These are phyloP conservation scores for Auricularia sp. DNA, from an alignment of 768 basidiomycete genomes.

Conservation along the genomic window DNA sequence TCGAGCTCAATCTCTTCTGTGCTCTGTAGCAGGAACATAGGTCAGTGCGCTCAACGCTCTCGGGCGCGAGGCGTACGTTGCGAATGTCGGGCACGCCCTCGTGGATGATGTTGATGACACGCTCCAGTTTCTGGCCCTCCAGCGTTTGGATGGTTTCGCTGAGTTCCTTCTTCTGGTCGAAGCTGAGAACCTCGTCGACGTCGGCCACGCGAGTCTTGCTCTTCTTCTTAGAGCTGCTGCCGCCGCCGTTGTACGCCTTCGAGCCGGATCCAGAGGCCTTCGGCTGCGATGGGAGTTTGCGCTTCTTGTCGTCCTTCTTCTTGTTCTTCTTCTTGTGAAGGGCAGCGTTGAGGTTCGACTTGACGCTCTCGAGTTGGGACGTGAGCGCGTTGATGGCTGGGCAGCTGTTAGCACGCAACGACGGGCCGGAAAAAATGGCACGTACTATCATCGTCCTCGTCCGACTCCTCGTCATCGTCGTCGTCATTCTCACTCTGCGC, in stretches of 20 bases:
- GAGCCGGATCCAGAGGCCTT: constrained; percentile 46
- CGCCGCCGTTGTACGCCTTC: constrained; percentile 28
- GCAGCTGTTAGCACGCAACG: constrained; percentile 23
- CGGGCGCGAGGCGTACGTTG: constrained; percentile 52
- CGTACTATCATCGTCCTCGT: constrained; percentile 51
- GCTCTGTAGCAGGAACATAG: constrained; percentile 42
- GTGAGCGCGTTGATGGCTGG: constrained; percentile 72
- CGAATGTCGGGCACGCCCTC: constrained; percentile 88
- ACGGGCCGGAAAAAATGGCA: constrained; percentile 12
- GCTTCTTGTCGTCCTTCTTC: constrained; percentile 65
- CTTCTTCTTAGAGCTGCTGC: constrained; percentile 32
- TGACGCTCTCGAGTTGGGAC: constrained; percentile 69
- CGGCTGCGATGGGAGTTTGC: constrained; percentile 43
- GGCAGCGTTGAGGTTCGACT: constrained; percentile 47
- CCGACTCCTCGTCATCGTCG: constrained; percentile 53
- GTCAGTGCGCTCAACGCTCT: constrained; percentile 9
- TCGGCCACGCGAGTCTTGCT: constrained; percentile 48
- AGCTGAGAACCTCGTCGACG: constrained; percentile 68
- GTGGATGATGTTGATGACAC: constrained; percentile 91
- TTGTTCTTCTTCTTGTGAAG: constrained; percentile 49
- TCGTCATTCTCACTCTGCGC: constrained; percentile 38
- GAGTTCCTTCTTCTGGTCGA: constrained; percentile 97
- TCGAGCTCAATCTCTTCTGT: constrained; percentile 98
- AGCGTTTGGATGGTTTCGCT: constrained; percentile 87
- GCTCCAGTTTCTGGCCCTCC: constrained; percentile 73